Evolutionary conservation across 2,329 filamentous ascomycete species (phyloP), one percentile per base, ranked within the genome.

Genomic region (Curvularia spicifera): DNA sequence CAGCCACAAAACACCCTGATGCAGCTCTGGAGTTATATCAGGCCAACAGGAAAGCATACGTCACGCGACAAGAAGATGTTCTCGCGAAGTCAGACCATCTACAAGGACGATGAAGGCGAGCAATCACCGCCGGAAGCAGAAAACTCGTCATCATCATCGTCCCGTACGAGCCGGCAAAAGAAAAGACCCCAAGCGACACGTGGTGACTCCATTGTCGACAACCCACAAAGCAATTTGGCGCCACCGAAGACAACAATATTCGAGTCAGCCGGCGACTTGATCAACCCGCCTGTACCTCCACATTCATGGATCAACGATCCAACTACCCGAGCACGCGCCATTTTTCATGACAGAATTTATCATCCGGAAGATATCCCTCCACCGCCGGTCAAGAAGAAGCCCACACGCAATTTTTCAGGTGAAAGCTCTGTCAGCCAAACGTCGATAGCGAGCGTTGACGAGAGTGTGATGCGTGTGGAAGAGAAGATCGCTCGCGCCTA

Each of bases 401-500:
- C 71, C 57, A 42, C 55, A 37, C 68, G 63, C 1, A 77, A 76
- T 0, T 77, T 78, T 52, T 81, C 77, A 18, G 74, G 69, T 39
- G 78, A 78, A 1, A 71, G 67, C 42, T 56, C 39, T 18, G 49
- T 50, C n/a, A 73, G 73, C 18, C 66, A 70, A 39, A n/a, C 59
- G 2, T 72, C 71, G 15, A 57, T 61, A n/a, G 58, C 54, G 0
- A 71, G 64, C 44, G 71, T 76, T 13, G 75, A 80, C 35, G 80
- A 83, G 7, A 86, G 88, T 9, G 86, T 80, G 63, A 93, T 98
- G 87, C 91, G 91, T 62, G 93, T 98, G 0, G 95, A 99, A 76
- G 95, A 99, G 76, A 98, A 97, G 78, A 99, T 99, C 66, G 95
- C 95, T 1, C 87, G 95, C 46, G 95, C 93, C 13, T 99, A 99